Evolutionary conservation across 768 basidiomycete genomes (phyloP), one percentile per base, ranked within the genome.

Genomic region (Royoungia palumana): DNA sequence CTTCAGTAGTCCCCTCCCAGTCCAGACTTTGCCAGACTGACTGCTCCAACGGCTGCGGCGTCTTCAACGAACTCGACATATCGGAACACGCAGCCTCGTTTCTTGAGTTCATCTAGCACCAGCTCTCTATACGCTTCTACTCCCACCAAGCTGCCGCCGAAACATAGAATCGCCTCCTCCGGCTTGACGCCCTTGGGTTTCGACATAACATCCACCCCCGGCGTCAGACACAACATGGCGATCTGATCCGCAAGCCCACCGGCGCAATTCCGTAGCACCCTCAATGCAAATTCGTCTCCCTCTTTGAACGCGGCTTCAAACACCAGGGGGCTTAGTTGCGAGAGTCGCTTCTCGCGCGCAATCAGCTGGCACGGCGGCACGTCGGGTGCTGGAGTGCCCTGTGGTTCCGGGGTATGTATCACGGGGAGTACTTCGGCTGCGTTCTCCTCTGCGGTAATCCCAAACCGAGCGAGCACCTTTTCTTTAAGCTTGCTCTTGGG

Each of bases 131-230:
- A 91, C 32, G 58, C 68, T 44, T 77, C 73, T 2, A 88, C 66
- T 3, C 85, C 82, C 4, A 81, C 81, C 53, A 92, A 65, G 17
- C 85, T 88, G n/a, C 89, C 89, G 9, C 89, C 89, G 48, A 91
- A 83, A 51, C 82, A 89, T 16, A 92, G 59, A 3, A 90, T 76
- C 28, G 80, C 73, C 2, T 82, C 75, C 34, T 69, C 63, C 0
- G 87, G 78, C 36, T 71, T 72, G 42, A 87, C 75, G 0, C 70
- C 61, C 10, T 62, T 70, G 3, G 70, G 68, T 12, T 59, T 59
- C 7, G 54, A 51, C 17, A 54, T 59, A 6, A 53, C 50, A 8
- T 68, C 71, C 25, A 76, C 70, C 5, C 73, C 72, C 3, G 84
- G 69, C 3, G 52, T 30, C 16, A 58, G 24, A 41, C 56, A 59